phyloP scores from a whole-genome alignment of 306 rosid genomes.

The Dalbergia cochinchinensis region DNA sequence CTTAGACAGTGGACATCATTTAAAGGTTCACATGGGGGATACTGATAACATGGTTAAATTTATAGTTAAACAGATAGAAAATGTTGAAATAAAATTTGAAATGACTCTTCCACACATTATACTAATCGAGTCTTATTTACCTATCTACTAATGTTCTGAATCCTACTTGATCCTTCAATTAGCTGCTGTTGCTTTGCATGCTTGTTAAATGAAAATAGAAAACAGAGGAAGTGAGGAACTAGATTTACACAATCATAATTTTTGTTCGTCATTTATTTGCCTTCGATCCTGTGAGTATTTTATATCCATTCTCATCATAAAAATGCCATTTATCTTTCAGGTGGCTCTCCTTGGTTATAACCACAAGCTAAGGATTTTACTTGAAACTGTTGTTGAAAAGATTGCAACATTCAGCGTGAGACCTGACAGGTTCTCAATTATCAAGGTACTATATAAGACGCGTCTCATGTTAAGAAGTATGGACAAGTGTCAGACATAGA shows the following conservation, averaged over 20 bases:
- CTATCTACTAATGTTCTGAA: slow-evolving; percentile 9
- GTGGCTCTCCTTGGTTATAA: slow-evolving; percentile 83
- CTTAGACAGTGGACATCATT: slow-evolving; percentile 15
- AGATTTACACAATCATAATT: not conserved
- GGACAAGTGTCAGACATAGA: no score
- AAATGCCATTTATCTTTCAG: slow-evolving; percentile 52
- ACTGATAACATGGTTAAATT: slow-evolving; percentile 35
- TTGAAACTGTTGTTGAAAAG: slow-evolving; percentile 75
- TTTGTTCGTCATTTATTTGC: not conserved
- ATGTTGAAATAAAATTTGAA: slow-evolving; percentile 23
- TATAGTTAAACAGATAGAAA: slow-evolving; percentile 2
- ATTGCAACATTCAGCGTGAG: slow-evolving; percentile 77
- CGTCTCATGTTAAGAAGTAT: slow-evolving; percentile 29
- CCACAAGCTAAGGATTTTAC: slow-evolving; percentile 80
- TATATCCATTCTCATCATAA: slow-evolving; percentile 7
- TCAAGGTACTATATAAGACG: slow-evolving; percentile 68
- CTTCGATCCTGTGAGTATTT: not conserved
- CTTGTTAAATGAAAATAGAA: slow-evolving; percentile 22
- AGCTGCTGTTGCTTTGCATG: slow-evolving; percentile 9
- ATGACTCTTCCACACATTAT: not conserved
- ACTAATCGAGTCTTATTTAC: slow-evolving; percentile 8
- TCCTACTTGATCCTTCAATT: slow-evolving; percentile 22
- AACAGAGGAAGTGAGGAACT: slow-evolving; percentile 26
- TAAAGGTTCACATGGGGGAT: slow-evolving; percentile 23
- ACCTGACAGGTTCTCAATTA: slow-evolving; percentile 85